A percentile compares a stretch with the other conserved stretches of the same genome.
phyloP scores from a whole-genome alignment of 352 stramenopile species.

The Pythium apleroticum region DNA sequence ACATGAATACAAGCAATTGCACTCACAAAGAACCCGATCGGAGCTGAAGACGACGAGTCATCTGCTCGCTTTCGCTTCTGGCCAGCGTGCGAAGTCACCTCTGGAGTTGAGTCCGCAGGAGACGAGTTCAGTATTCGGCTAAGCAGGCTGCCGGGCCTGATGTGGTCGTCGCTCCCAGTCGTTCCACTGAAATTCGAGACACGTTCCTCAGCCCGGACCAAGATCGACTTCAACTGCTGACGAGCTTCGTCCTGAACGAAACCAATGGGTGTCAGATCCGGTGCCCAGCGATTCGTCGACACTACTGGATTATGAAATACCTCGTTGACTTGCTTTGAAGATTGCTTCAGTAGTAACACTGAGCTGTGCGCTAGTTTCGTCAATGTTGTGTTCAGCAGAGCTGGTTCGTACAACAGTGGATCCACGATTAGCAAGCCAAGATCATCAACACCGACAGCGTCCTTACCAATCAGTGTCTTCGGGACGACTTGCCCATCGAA shows the following conservation, averaged over 20 bases:
- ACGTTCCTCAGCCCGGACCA: constrained; percentile 12
- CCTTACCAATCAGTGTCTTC: constrained; percentile 74
- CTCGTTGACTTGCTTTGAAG: constrained; percentile 40
- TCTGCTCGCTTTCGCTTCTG: constrained; percentile 31
- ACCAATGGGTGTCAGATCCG: not conserved
- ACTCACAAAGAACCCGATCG: constrained; percentile 33
- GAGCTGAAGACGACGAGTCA: constrained; percentile 5
- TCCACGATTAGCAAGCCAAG: not conserved
- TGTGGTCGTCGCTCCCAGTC: not conserved
- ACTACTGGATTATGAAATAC: constrained; percentile 22
- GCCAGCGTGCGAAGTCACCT: constrained; percentile 14
- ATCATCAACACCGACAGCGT: not conserved
- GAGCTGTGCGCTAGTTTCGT: constrained; percentile 60
- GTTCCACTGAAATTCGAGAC: not conserved
- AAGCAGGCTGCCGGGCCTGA: constrained; percentile 11
- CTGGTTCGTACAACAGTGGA: constrained; percentile 24
- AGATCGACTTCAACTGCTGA: constrained; percentile 19
- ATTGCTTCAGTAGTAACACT: constrained; percentile 51
- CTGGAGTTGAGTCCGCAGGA: constrained; percentile 1
- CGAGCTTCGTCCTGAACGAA: constrained; percentile 21
- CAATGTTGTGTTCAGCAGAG: constrained; percentile 71
- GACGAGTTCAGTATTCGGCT: constrained; percentile 24
- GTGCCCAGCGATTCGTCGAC: not conserved
- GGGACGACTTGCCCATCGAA: constrained; percentile 62
- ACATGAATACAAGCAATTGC: not conserved